Base-by-base conservation (phyloP, 2,329 filamentous ascomycete species). In the Chaetomium sp. region DNA sequence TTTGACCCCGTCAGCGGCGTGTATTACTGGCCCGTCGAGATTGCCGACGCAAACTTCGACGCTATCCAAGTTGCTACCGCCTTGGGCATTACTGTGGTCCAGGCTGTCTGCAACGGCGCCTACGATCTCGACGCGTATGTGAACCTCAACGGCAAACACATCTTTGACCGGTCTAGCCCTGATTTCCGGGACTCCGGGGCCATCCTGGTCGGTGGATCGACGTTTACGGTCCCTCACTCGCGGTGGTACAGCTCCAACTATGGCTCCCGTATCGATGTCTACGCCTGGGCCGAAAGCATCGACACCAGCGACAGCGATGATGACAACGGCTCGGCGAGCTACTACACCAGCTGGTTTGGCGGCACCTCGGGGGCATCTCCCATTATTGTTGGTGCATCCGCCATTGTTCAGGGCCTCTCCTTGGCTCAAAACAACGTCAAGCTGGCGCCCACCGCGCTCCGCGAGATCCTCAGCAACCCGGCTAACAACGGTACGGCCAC, bases 21-120 rank as follows among this genome's bases (percentile, higher is more conserved):
- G 6, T 27, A 27, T 3, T 27, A 27, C 19, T 57, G 49, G 45
- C 57, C 57, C 0, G 32, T 55, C 2, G 54, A 57, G 46, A 51
- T 59, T 19, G 12, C 35, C 14, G 57, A 59, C 19, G 57, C 57
- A 11, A 36, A 55, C 36, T 59, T 50, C 33, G 57, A 59, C 6
- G 57, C 54, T 1, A 59, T 59, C 48, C 32, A 41, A 7, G 32
- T 54, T 1, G 57, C 55, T 1, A 57, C 55, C 2, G 49, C 57
- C 3, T n/a, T 55, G 41, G 57, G 57, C 4, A 57, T 59, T n/a
- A 41, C 40, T n/a, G 57, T 59, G 5, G 38, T 59, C n/a, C 52
- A 59, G 27, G 44, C 57, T 0, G 55, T 45, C 6, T 34, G 35
- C 35, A 59, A 59, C 46, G 57, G 57, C 4, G 50, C 43, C 8